Percentiles rank a stretch among this genome's conserved stretches.
Evolutionary conservation across 257 asterid genomes (phyloP).

Genomic region (Pogostemon cablin): DNA sequence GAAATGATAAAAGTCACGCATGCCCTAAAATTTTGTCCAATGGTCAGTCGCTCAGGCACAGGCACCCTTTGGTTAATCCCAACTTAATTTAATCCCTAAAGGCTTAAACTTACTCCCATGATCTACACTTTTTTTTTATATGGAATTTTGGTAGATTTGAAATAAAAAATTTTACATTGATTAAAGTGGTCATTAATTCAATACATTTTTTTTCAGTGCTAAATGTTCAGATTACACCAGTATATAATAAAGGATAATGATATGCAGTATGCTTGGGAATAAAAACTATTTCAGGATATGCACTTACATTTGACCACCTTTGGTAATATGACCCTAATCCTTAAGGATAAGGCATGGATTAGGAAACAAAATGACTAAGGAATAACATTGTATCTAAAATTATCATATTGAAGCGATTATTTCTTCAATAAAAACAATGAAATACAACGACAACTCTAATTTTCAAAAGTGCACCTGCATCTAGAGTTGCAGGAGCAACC

Average conservation of each 20-base stretch:
- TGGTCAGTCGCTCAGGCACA: neutral
- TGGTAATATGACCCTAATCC: neutral
- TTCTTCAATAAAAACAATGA: constrained; percentile 15
- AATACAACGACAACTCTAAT: constrained; percentile 19
- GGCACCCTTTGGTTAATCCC: neutral
- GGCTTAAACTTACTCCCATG: neutral
- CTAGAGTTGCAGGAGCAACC: constrained; percentile 57
- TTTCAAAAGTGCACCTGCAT: constrained; percentile 60
- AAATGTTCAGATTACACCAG: neutral
- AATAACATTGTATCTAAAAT: constrained; percentile 8
- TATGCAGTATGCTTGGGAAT: neutral
- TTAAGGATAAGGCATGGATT: constrained; percentile 16
- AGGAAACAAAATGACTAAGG: constrained; percentile 26
- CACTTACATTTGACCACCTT: neutral
- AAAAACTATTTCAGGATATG: neutral
- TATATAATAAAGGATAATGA: neutral
- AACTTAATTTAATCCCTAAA: neutral
- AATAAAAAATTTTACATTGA: neutral
- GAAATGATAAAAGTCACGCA: neutral
- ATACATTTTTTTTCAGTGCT: neutral
- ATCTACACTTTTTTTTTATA: neutral
- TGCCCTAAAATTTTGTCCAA: neutral
- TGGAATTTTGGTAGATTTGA: neutral
- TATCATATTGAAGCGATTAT: constrained; percentile 4
- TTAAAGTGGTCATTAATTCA: neutral